These are phyloP conservation scores for Dittrichia graveolens DNA, from an alignment of 129 eudicot genomes.

Conservation along the genomic window DNA sequence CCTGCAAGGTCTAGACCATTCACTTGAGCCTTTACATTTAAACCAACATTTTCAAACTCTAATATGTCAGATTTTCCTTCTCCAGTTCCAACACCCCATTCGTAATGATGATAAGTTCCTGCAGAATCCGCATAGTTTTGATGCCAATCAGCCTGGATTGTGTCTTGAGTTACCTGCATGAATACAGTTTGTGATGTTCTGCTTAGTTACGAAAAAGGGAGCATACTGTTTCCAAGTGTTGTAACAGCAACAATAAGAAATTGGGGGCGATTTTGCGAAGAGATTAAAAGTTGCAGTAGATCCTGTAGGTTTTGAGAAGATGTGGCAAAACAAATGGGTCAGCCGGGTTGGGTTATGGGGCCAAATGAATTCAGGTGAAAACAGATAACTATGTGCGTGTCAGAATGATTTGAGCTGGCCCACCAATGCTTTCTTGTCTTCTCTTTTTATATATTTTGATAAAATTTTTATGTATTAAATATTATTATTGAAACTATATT, in stretches of 20 bases:
- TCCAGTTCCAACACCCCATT: slow-evolving; percentile 94
- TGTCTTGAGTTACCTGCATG: slow-evolving; percentile 73
- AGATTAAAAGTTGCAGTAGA: neutral
- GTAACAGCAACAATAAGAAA: neutral
- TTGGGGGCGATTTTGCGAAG: neutral
- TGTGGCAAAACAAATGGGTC: too few relatives aligned
- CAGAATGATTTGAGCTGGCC: too few relatives aligned
- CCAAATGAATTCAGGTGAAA: too few relatives aligned
- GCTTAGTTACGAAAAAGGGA: neutral
- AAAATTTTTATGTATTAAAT: too few relatives aligned
- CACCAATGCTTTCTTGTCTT: too few relatives aligned
- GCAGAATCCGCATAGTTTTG: slow-evolving; percentile 66
- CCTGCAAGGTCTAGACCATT: slow-evolving; percentile 77
- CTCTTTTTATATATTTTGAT: too few relatives aligned
- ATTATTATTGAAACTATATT: too few relatives aligned
- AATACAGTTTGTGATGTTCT: neutral
- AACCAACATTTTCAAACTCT: slow-evolving; percentile 90
- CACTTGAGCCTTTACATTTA: slow-evolving; percentile 70
- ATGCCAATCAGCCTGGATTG: slow-evolving; percentile 89
- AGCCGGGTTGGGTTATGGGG: too few relatives aligned
- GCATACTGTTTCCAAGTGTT: neutral
- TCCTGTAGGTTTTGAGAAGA: too few relatives aligned
- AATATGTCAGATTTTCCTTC: slow-evolving; percentile 92
- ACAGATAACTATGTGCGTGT: too few relatives aligned
- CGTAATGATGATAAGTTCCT: slow-evolving; percentile 88